Evolutionary conservation across 768 basidiomycete species (phyloP), one percentile per base, ranked within the genome.

Genomic region (Tylopilus balloui): DNA sequence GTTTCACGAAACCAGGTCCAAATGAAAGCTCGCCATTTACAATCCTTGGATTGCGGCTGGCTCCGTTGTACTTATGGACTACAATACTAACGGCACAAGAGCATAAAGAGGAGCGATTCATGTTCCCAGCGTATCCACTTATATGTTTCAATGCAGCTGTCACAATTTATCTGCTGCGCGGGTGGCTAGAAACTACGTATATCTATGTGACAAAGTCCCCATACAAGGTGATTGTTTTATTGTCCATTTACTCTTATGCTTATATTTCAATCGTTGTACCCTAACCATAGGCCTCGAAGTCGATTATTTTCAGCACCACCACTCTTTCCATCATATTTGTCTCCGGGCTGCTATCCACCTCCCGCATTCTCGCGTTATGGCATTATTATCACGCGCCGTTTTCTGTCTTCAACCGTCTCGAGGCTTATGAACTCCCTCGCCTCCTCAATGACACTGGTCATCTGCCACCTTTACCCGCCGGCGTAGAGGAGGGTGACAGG

Each of bases 71-170:
- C 69, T 55, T 97, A n/a, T 98, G 96, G 95, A 59, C 85, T 39
- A 78, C 69, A 1, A 85, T 96, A 53, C 71, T 99, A 56, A 83
- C 81, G 4, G 57, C 74, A 3, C 95, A 98, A 69, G 72, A 86
- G 1, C 96, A 99, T 70, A 99, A 99, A 70, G 96, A 99, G 69
- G 96, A 99, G 64, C 78, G 96, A n/a, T 99, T 99, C 72, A 88
- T 97, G 83, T 98, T 85, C 68, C 95, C 96, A 1, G 86, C 81
- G 2, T 98, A 95, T 65, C 88, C 92, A 2, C 67, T 98, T 27
- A 69, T 98, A 40, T 92, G 91, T 62, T 92, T 98, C 71, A 97
- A 97, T 62, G 95, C 93, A 1, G 90, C 92, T 4, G 84, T 93
- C n/a, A 76, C 84, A 12, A 55, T 95, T 11, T 97, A 89, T 65